Evolutionary conservation across 1,284 basidiomycete species (phyloP), one percentile per base, ranked within the genome.

Genomic region (Anthracocystis walkeri): DNA sequence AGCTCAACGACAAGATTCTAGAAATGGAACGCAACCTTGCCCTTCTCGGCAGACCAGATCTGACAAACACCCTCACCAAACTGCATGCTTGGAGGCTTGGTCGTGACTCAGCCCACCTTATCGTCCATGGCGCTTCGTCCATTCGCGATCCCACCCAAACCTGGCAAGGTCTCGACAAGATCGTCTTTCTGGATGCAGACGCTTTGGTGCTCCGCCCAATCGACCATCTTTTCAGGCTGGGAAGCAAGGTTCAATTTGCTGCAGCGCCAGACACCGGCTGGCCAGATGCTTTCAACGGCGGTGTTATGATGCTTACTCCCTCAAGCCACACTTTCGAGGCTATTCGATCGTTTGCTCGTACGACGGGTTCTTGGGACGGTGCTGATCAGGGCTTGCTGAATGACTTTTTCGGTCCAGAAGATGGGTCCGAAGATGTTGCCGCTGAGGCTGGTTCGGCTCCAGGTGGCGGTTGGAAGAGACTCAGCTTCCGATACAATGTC

Each of bases 201-300:
- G 91, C 95, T 51, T 91, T 99, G 68, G 94, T 95, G 49, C 89
- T 97, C 54, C 72, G 75, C 10, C 78, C 77, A 11, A 56, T 82
- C 44, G 66, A 78, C 16, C 81, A 81, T 52, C 78, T 82, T 38
- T 82, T 82, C 68, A 42, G 49, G 12, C 59, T 79, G 1, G 38
- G 31, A 1, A 29, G 35, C n/a, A 78, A n/a, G 29, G 58, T 75
- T 7, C 62, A 58, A 40, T 86, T 89, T 76, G 92, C 95, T 45
- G 96, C 96, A 11, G 92, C 91, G 18, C 94, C 96, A 6, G 96
- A 99, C 86, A 93, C 94, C 31, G 96, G 96, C 76, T 99, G 96
- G 96, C 96, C 96, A 42, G 96, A 99, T 86, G 95, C 96, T 67
- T 98, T 99, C 88, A 99, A 98, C 86, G 96, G 95, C 25, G 96